A percentile compares a stretch with the other conserved stretches of the same genome.
Evolutionary conservation across 208 protist genomes (phyloP).

Genomic region (Kentomonas sorsogonicus): DNA sequence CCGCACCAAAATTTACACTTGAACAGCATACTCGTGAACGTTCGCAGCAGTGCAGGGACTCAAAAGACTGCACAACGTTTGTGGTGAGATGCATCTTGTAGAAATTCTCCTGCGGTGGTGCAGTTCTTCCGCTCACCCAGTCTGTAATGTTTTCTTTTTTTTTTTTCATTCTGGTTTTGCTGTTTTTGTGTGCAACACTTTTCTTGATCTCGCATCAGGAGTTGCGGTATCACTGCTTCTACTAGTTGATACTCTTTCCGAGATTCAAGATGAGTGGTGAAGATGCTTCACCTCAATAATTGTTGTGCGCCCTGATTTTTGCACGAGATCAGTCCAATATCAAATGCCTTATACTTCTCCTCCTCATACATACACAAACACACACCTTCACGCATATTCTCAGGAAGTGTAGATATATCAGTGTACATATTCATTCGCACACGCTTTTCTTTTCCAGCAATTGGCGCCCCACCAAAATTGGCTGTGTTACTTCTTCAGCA

Average conservation of each 20-base stretch:
- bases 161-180: not conserved
- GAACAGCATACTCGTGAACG: not conserved
- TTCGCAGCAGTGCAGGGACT: too few species aligned
- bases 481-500: too few species aligned
- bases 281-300: not conserved
- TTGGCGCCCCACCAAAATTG: too few species aligned
- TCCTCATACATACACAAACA: conserved; percentile 3
- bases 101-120: not conserved
- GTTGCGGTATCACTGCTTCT: not conserved
- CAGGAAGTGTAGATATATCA: not conserved
- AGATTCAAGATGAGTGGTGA: not conserved
- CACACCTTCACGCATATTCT: conserved; percentile 7
- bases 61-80: not conserved
- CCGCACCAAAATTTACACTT: not conserved
- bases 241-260: not conserved
- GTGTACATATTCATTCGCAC: not conserved
- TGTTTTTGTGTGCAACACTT: not conserved
- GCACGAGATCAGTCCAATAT: not conserved
- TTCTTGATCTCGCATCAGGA: not conserved
- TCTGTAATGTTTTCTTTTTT: conserved; percentile 4
- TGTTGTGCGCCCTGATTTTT: not conserved
- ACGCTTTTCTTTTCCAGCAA: not conserved
- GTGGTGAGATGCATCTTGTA: not conserved
- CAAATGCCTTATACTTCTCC: not conserved
- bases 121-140: not conserved